phyloP scores from a whole-genome alignment of 768 basidiomycete genomes.

The Naematelia encephala region DNA sequence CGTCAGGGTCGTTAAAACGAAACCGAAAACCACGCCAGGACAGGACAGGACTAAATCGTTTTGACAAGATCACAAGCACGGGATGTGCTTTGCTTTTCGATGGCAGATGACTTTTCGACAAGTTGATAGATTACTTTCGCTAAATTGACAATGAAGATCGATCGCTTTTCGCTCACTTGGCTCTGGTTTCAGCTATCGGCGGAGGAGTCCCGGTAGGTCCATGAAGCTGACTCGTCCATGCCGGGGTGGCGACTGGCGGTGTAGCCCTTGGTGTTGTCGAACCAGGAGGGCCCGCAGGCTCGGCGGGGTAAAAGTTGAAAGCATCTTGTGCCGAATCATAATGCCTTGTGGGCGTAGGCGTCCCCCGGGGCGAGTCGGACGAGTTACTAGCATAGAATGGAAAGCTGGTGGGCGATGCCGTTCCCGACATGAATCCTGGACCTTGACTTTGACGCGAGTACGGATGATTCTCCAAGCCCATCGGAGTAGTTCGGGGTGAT shows the following conservation, averaged over 20 bases:
- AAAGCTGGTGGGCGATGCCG: conserved; percentile 31
- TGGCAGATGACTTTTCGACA: too few species aligned
- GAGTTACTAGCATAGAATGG: conserved; percentile 30
- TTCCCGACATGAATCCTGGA: conserved; percentile 18
- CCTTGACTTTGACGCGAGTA: conserved; percentile 17
- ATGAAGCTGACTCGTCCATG: neutral
- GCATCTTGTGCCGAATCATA: conserved; percentile 34
- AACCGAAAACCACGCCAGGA: too few species aligned
- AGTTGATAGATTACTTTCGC: too few species aligned
- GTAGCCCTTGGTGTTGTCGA: neutral
- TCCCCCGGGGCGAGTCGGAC: conserved; percentile 23
- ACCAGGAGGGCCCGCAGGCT: neutral
- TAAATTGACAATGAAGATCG: too few species aligned
- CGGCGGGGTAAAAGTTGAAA: conserved; percentile 14
- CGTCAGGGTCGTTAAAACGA: too few species aligned
- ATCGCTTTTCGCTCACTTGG: too few species aligned
- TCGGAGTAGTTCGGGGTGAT: conserved; percentile 35
- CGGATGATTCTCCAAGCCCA: conserved; percentile 20
- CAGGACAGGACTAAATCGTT: too few species aligned
- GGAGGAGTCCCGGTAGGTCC: neutral
- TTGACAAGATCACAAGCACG: too few species aligned
- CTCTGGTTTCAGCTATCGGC: neutral
- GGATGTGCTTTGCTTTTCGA: too few species aligned
- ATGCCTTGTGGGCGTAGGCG: conserved; percentile 28
- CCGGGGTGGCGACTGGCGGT: neutral